Conservation (phyloP, 352 stramenopile genomes). For the Phytopythium sindhum region DNA sequence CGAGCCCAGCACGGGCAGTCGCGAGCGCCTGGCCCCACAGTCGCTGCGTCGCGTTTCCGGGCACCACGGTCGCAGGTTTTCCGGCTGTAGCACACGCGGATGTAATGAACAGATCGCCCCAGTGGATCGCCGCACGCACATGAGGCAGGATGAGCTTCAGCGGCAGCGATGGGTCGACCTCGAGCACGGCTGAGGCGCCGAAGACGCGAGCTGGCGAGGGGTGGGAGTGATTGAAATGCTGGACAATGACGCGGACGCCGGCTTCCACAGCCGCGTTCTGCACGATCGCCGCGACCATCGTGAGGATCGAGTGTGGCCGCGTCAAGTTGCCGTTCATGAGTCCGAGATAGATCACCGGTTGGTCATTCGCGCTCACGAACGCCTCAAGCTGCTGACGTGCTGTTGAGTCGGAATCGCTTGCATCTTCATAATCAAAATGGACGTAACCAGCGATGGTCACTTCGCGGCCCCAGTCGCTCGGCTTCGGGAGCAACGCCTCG, state of each 20-base stretch:
- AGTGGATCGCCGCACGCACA: constrained; percentile 47
- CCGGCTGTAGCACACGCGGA: constrained; percentile 38
- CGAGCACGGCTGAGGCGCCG: constrained; percentile 35
- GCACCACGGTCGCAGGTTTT: constrained; percentile 48
- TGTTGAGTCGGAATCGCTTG: no score
- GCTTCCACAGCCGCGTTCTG: constrained; percentile 18
- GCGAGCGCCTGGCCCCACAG: constrained; percentile 58
- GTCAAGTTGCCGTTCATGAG: no score
- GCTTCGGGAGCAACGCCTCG: constrained; percentile 23
- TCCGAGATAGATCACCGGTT: no score
- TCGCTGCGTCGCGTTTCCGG: constrained; percentile 30
- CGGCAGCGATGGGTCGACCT: constrained; percentile 40
- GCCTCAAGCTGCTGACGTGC: no score
- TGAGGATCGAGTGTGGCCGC: no score
- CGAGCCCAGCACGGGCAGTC: constrained; percentile 33
- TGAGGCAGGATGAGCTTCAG: constrained; percentile 32
- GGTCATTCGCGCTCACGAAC: no score
- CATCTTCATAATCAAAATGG: no score
- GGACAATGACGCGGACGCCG: no score
- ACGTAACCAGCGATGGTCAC: constrained; percentile 36
- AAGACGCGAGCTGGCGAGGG: no score
- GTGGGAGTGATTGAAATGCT: no score
- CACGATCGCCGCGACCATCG: no score
- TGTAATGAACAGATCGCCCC: constrained; percentile 53
- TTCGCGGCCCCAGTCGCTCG: constrained; percentile 39